phyloP scores from a whole-genome alignment of 108 stramenopile genomes.

The Nitzschia inconspicua region DNA sequence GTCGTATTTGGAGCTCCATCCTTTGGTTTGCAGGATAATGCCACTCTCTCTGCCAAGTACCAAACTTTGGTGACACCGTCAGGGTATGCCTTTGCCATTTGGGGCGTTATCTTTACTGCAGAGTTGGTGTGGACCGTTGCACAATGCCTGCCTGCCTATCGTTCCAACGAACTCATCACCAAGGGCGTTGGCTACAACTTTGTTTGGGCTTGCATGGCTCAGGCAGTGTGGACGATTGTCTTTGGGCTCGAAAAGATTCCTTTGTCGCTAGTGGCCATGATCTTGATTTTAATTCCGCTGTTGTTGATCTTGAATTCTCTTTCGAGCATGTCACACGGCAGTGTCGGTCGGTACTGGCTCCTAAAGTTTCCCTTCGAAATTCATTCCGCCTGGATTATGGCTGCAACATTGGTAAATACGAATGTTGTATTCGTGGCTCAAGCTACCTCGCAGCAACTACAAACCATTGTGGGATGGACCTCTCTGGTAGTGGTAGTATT shows the following conservation, averaged over 20 bases:
- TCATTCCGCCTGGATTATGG: conserved; percentile 82
- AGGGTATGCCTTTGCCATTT: conserved; percentile 71
- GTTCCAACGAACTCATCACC: conserved; percentile 37
- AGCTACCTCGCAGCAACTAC: conserved; percentile 25
- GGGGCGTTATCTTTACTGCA: conserved; percentile 72
- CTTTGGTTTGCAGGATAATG: conserved; percentile 49
- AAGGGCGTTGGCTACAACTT: conserved; percentile 60
- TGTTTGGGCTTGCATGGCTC: conserved; percentile 41
- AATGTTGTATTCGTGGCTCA: conserved; percentile 60
- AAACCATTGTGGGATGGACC: conserved; percentile 47
- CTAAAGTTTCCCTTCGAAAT: conserved; percentile 75
- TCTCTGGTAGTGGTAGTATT: conserved; percentile 48
- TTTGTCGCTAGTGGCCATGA: conserved; percentile 56
- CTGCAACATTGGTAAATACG: conserved; percentile 71
- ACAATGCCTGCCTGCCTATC: conserved; percentile 39
- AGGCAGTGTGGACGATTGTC: conserved; percentile 64
- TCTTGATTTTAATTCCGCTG: conserved; percentile 32
- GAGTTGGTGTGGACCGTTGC: conserved; percentile 63
- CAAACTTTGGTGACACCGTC: conserved; percentile 82
- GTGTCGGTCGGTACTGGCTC: conserved; percentile 55
- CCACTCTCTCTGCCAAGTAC: conserved; percentile 60
- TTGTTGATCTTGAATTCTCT: conserved; percentile 9
- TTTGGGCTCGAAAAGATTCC: conserved; percentile 65
- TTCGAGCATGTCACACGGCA: background rate
- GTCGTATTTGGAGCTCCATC: conserved; percentile 55